Evolutionary conservation across 805 yeast species (phyloP), one percentile per base, ranked within the genome.

Genomic region (Metschnikowia similis): DNA sequence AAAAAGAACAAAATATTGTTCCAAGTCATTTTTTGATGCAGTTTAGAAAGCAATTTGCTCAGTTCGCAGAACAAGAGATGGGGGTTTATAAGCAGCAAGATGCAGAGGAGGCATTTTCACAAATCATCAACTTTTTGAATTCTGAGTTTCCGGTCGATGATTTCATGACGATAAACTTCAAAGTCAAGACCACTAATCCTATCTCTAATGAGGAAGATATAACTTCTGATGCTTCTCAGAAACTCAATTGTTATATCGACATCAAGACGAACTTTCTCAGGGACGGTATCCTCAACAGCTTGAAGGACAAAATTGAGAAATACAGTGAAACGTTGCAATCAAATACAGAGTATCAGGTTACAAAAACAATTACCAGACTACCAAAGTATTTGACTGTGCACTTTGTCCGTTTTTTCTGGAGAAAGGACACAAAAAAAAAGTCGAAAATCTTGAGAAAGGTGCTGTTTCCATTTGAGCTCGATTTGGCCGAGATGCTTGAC

Each of bases 381-480:
- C 99, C 99, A 51, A 85, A 87, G 62, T 85, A 85, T 64, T 75
- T 94, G 58, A 87, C 92, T 8, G 89, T 94, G 38, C 96, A 94
- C 65, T 94, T 87, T 69, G 94, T 94, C 54, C 81, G 99, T 63
- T 94, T 94, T 66, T 94, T 83, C 68, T 94, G 99, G 99, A 88
- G 92, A 65, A 81, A 92, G 64, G 96, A 92, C 50, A 87, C 95
- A 3, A 82, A 81, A 56, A 87, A 86, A 69, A 94, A 94, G 72
- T 87, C 96, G 16, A 94, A 94, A 70, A 94, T 94, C 64, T 76
- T 94, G 66, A 84, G 99, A 66, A 89, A 86, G 71, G 99, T 94
- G 27, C 87, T 85, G 55, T 94, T 94, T 72, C 99, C 99, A 38
- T 87, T 90, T 70, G 94, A 88, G 67, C 74, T 92, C 50, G 99